Base-by-base conservation (phyloP, 345 rosid species). In the Arabis alpina region DNA sequence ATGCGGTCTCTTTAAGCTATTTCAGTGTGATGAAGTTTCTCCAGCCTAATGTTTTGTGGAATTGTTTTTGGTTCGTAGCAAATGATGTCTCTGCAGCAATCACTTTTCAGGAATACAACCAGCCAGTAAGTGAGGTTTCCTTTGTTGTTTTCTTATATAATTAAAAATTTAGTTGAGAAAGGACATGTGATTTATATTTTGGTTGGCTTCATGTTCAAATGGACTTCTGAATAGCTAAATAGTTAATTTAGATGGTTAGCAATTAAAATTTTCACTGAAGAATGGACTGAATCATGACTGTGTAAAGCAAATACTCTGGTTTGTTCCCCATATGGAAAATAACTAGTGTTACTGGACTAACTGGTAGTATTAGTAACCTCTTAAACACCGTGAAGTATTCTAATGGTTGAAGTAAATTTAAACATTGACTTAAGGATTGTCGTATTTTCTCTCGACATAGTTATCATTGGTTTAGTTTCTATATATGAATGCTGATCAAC, bases 1-100 rank as follows among this genome's bases (percentile, higher is more conserved):
- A 74, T n/a, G 11, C 15, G 43, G 44, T 23, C 15, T 54, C 48
- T 27, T 3, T 15, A 34, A 11, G 25, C 13, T 61, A 30, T 30
- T 19, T 32, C 25, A 23, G 16, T 7, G 42, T 32, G 16, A 27
- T 43, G 40, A 6, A 39, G 13, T 11, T 51, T 19, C 54, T 24
- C 37, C 41, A 58, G 44, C 47, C 54, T 77, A 54, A 54, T 61
- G 10, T 54, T 24, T 19, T 28, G 13, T 27, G 37, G 51, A 61
- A 7, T 23, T 43, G 8, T 77, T 73, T 53, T 45, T 54, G 52
- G 45, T 54, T 19, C 48, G 66, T 81, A 86, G 88, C 85, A 82
- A 82, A 79, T 86, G 86, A 76, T 81, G 66, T 15, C 82, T 23
- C 14, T 86, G 50, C 91, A 87, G 81, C 97, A 86, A 74, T 77